phyloP scores from a whole-genome alignment of 805 yeast genomes.

The Kluyveromyces starmeri region DNA sequence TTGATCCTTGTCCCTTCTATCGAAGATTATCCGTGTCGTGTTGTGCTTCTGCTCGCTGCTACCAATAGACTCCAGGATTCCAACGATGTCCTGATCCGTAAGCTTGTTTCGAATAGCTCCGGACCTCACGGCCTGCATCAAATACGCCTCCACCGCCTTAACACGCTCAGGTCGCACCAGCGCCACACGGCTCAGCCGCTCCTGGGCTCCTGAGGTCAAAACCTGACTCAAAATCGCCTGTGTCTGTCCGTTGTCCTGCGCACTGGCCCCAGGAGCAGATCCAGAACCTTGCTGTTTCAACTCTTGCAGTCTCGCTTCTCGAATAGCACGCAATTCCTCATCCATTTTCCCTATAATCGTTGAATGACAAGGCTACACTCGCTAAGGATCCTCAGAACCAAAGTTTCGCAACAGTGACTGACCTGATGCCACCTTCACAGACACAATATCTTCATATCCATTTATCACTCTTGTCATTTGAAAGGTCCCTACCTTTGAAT shows the following conservation, averaged over 20 bases:
- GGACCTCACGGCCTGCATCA: constrained; percentile 59
- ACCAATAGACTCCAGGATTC: constrained; percentile 73
- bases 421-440: no score
- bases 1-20: constrained; percentile 39
- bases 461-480: no score
- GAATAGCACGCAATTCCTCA: constrained; percentile 82
- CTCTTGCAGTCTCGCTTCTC: constrained; percentile 88
- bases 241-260: constrained; percentile 26
- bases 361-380: no score
- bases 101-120: constrained; percentile 68
- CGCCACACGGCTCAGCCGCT: constrained; percentile 74
- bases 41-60: constrained; percentile 57
- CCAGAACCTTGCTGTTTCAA: constrained; percentile 46
- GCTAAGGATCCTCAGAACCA: no score
- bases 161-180: constrained; percentile 91
- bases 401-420: no score
- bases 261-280: constrained; percentile 11
- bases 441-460: no score
- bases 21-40: constrained; percentile 57
- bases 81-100: constrained; percentile 75
- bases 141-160: constrained; percentile 72
- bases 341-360: constrained; percentile 53
- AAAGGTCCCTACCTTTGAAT: no score
- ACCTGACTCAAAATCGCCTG: constrained; percentile 27
- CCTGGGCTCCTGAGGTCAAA: constrained; percentile 76